Evolutionary conservation across 805 yeast species (phyloP).

Genomic region (Nakazawaea holstii): DNA sequence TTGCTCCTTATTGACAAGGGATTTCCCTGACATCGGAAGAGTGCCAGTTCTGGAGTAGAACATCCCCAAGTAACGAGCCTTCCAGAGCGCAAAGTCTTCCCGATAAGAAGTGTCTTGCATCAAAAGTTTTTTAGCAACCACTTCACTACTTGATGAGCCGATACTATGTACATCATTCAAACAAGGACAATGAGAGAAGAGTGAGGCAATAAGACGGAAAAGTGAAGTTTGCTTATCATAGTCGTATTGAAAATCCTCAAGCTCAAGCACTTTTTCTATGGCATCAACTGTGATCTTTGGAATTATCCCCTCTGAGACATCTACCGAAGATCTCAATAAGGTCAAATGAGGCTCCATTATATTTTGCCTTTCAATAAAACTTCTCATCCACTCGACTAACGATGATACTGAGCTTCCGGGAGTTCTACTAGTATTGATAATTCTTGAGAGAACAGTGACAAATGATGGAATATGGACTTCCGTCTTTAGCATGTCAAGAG

Average conservation of each 20-base stretch:
- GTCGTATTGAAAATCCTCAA: not conserved
- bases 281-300: not conserved
- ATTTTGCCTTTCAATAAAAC: not conserved
- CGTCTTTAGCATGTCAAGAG: slow-evolving; percentile 6
- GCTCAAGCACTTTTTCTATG: not conserved
- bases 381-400: not conserved
- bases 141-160: not conserved
- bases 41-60: slow-evolving; percentile 23
- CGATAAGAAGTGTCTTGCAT: slow-evolving; percentile 3
- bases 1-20: no score
- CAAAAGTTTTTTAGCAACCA: not conserved
- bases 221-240: not conserved
- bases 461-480: slow-evolving; percentile 13
- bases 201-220: not conserved
- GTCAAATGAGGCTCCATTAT: no score
- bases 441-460: slow-evolving; percentile 17
- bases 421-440: slow-evolving; percentile 6
- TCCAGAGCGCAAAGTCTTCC: slow-evolving; percentile 22
- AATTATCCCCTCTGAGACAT: not conserved
- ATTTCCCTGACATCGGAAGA: not conserved
- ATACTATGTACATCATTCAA: not conserved
- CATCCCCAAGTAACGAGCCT: slow-evolving; percentile 24
- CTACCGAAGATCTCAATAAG: not conserved
- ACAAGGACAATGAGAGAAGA: not conserved
- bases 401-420: not conserved